phyloP scores from a whole-genome alignment of 305 asterid species.

The Solanum aculeatissimum region DNA sequence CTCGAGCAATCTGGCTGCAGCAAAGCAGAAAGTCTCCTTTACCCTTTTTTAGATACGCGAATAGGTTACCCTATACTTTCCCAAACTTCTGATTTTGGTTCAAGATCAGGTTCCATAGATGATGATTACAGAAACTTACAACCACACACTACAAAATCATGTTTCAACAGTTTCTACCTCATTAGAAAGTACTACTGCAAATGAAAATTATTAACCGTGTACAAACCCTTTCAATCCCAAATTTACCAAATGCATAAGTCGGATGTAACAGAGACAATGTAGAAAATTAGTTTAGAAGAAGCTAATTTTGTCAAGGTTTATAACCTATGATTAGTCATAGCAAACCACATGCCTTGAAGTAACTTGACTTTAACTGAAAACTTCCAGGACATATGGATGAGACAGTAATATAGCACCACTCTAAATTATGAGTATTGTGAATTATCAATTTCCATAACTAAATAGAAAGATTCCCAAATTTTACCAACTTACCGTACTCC shows the following conservation, averaged over 20 bases:
- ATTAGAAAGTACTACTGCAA: not conserved
- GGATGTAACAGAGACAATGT: not conserved
- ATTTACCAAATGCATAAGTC: not conserved
- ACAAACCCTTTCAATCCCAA: not conserved
- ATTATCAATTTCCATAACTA: not conserved
- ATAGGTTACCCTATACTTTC: not conserved
- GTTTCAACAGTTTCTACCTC: not conserved
- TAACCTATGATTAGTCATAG: not conserved
- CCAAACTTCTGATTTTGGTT: not conserved
- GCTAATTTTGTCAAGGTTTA: not conserved
- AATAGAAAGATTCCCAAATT: not conserved
- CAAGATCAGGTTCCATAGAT: not conserved
- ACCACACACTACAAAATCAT: not conserved
- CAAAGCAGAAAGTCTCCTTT: not conserved
- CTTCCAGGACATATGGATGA: not conserved
- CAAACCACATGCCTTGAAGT: not conserved
- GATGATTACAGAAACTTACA: not conserved
- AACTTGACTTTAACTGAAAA: not conserved
- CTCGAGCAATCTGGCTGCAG: not conserved
- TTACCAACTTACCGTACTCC: constrained; percentile 72
- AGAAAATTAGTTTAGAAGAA: not conserved
- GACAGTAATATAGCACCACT: not conserved
- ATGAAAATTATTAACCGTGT: not conserved
- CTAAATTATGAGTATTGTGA: not conserved
- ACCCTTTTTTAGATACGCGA: not conserved